Base-by-base conservation (phyloP, 352 stramenopile species). In the Globisporangium polare region DNA sequence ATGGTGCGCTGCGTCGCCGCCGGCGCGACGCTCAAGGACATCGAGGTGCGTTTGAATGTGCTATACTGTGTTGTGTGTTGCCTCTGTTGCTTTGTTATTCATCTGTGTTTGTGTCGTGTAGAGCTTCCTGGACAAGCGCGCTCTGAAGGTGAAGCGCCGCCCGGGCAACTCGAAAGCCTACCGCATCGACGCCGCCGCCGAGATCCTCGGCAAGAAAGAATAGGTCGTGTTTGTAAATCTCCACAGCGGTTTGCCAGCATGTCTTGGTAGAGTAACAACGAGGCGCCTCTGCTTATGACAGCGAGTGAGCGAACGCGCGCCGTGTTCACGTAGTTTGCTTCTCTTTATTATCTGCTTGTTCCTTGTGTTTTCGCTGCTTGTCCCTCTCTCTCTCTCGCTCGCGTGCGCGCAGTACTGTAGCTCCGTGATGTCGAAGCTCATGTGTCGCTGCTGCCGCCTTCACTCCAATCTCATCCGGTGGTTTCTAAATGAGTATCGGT, bases 1-100 rank as follows among this genome's bases (percentile, higher is more conserved):
- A 97, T 99, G 84, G 89, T 96, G 47, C 86, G 89, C 53, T 97
- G 92, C 43, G 80, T 92, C 7, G 94, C 94, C 41, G 94, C 90
- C 37, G 92, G 93, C 22, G 96, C 93, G 39, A 95, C 86, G 58
- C 86, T 98, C 43, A 84, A 96, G 55, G 94, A 98, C 74, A 83
- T 97, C 3, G 86, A 97, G 62, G 83, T 90, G 73, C 27, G 66
- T 46, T 24, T 52, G 20, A 10, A 20, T 31, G 29, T 62, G 7
- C 41, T 39, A 37, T 22, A 3, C 12, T 22, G 3, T 53, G 15
- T 51, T 42, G 10, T 27, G 22, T 31, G 5, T 15, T 20, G 13
- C 33, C 8, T 47, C 39, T 5, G 26, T 33, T 43, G 27, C 9
- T 22, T 22, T 1, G 1, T 46, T 31, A 46, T 39, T 15, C 53